These are phyloP conservation scores for Arthrinium phaeospermum DNA, from an alignment of 2,329 filamentous ascomycete genomes.

Conservation along the genomic window DNA sequence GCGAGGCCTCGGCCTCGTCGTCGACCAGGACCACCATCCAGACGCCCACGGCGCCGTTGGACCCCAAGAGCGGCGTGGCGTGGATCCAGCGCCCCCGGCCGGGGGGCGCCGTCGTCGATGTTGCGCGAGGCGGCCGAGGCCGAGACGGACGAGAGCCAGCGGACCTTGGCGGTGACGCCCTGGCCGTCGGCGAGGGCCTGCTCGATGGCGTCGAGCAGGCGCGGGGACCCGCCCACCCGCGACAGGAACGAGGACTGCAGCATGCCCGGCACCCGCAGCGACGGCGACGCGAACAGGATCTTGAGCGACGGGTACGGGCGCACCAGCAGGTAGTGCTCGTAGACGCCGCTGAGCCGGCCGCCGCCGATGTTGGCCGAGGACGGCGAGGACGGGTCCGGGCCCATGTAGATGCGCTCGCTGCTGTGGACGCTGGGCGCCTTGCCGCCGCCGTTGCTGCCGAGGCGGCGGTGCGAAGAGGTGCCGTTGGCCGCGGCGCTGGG, in stretches of 20 bases:
- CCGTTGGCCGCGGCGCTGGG: neutral
- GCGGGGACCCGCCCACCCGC: slow-evolving; percentile 56
- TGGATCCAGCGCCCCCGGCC: slow-evolving; percentile 77
- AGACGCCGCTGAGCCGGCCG: slow-evolving; percentile 48
- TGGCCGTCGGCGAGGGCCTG: slow-evolving; percentile 70
- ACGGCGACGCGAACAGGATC: slow-evolving; percentile 72
- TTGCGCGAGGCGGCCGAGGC: slow-evolving; percentile 68
- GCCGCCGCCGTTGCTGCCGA: neutral
- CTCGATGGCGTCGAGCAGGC: slow-evolving; percentile 54
- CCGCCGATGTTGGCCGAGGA: slow-evolving; percentile 26
- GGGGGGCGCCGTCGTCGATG: slow-evolving; percentile 74
- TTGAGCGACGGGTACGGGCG: slow-evolving; percentile 69
- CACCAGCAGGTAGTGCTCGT: slow-evolving; percentile 67
- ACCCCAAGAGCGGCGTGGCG: slow-evolving; percentile 73
- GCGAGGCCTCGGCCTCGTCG: slow-evolving; percentile 51
- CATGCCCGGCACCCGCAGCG: slow-evolving; percentile 70
- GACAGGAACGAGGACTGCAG: slow-evolving; percentile 64
- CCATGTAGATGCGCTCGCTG: slow-evolving; percentile 11
- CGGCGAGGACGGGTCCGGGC: slow-evolving; percentile 1
- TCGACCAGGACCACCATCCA: slow-evolving; percentile 82
- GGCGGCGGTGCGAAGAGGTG: neutral
- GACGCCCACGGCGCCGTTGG: slow-evolving; percentile 71
- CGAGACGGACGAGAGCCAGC: slow-evolving; percentile 64
- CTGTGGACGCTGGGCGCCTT: neutral
- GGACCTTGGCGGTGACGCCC: slow-evolving; percentile 76